Percentiles rank a stretch among this genome's conserved stretches.
phyloP scores from a whole-genome alignment of 75 land plant species.

The Pinus albicaulis region DNA sequence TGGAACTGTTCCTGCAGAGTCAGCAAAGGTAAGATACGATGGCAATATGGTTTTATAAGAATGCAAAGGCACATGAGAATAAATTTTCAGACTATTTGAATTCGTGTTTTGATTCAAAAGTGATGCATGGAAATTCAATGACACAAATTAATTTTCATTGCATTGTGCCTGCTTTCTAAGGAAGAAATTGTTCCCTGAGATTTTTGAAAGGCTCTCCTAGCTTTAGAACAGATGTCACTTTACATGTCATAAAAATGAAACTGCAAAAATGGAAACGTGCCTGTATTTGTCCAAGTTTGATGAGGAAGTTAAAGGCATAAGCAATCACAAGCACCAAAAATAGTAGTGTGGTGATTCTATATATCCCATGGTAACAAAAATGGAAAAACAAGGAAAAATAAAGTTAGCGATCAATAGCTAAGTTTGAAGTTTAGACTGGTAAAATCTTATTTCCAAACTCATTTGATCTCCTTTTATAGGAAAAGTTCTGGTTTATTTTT shows the following conservation, averaged over 20 bases:
- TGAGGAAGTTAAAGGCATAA: neutral
- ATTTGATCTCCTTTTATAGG: too few relatives aligned
- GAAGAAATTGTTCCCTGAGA: neutral
- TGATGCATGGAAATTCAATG: neutral
- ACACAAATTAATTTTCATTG: neutral
- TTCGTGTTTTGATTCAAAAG: neutral
- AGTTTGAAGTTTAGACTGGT: too few relatives aligned
- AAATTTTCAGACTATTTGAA: neutral
- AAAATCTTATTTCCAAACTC: too few relatives aligned
- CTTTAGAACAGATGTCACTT: neutral
- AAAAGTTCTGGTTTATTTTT: too few relatives aligned
- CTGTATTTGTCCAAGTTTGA: neutral
- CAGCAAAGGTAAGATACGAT: conserved; percentile 54
- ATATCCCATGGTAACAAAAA: neutral
- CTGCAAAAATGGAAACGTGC: too few relatives aligned
- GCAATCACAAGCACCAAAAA: neutral
- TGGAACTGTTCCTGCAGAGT: conserved; percentile 87
- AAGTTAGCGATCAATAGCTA: too few relatives aligned
- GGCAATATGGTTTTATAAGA: neutral
- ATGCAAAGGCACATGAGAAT: neutral
- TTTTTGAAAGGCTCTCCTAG: neutral
- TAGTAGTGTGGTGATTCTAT: neutral
- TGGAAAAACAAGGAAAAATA: neutral
- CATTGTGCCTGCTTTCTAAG: neutral
- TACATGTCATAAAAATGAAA: neutral